Evolutionary conservation across 2,329 filamentous ascomycete genomes (phyloP).

Genomic region (Phaeosphaeria sp.): DNA sequence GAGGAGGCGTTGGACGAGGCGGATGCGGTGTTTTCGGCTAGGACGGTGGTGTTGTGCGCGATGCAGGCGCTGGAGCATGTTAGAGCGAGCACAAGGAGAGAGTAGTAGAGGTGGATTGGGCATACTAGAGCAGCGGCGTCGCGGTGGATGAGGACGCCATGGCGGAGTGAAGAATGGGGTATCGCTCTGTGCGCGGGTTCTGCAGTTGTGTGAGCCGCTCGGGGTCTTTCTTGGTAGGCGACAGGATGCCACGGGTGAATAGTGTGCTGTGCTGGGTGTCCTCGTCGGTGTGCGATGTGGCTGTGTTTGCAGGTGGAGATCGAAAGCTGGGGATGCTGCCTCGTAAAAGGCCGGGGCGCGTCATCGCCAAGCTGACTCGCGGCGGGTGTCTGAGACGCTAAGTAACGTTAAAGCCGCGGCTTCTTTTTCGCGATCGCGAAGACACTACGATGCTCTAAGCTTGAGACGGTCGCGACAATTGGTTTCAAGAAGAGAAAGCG

Average conservation of each 20-base stretch:
- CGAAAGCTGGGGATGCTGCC: conserved; percentile 32
- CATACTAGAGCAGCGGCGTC: conserved; percentile 50
- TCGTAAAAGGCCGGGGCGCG: conserved; percentile 22
- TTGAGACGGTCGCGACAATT: background rate
- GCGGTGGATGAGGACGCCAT: conserved; percentile 50
- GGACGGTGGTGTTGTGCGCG: conserved; percentile 89
- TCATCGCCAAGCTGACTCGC: conserved; percentile 26
- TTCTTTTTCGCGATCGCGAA: conserved; percentile 3
- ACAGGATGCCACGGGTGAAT: conserved; percentile 11
- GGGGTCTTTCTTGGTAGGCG: conserved; percentile 7
- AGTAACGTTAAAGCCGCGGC: conserved; percentile 2
- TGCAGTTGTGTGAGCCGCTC: conserved; percentile 3
- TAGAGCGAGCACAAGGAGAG: conserved; percentile 10
- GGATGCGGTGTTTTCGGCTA: conserved; percentile 88
- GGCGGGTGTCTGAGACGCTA: background rate
- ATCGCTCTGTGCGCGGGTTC: conserved; percentile 3
- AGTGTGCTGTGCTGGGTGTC: conserved; percentile 8
- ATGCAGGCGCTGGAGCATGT: conserved; percentile 76
- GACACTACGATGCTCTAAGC: background rate
- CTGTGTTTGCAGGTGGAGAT: conserved; percentile 15
- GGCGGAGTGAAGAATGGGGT: conserved; percentile 3
- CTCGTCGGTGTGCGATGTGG: conserved; percentile 3
- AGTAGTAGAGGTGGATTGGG: background rate
- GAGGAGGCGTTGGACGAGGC: conserved; percentile 83
- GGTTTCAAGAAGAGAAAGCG: background rate